phyloP scores from a whole-genome alignment of 1,284 basidiomycete genomes.

The Heimioporus punctisporus region DNA sequence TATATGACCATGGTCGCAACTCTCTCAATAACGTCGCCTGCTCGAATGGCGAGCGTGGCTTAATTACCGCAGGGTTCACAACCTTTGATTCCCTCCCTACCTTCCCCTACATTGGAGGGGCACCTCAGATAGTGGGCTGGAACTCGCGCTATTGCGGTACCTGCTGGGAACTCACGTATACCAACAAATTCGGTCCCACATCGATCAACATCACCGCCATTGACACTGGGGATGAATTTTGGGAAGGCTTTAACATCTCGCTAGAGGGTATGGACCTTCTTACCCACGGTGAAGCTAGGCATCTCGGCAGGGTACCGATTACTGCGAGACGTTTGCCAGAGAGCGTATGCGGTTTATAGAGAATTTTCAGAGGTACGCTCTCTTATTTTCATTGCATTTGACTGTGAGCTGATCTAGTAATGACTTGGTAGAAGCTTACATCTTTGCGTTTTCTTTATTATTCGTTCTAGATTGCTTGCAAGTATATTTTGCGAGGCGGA shows the following conservation, averaged over 20 bases:
- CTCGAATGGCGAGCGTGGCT: constrained; percentile 43
- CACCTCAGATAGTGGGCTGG: constrained; percentile 33
- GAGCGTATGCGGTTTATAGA: constrained; percentile 16
- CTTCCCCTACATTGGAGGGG: constrained; percentile 53
- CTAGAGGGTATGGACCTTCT: constrained; percentile 17
- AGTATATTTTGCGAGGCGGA: too few relatives aligned
- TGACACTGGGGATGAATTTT: constrained; percentile 44
- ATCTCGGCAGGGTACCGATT: constrained; percentile 8
- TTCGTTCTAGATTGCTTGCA: too few relatives aligned
- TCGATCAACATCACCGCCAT: constrained; percentile 34
- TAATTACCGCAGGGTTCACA: constrained; percentile 41
- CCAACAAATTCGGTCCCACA: constrained; percentile 17
- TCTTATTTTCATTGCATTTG: not conserved
- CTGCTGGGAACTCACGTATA: constrained; percentile 36
- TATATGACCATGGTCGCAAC: constrained; percentile 39
- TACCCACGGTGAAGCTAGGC: constrained; percentile 7
- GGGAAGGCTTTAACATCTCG: constrained; percentile 40
- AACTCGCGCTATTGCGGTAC: constrained; percentile 23
- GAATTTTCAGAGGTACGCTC: not conserved
- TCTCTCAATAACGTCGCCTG: constrained; percentile 46
- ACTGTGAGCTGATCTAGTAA: not conserved
- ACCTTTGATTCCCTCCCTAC: constrained; percentile 48
- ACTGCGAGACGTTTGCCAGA: constrained; percentile 7
- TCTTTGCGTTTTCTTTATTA: too few relatives aligned
- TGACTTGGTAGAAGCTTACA: too few relatives aligned